Evolutionary conservation across 805 yeast genomes (phyloP), one percentile per base, ranked within the genome.

Genomic region (Ogataea glucozyma): DNA sequence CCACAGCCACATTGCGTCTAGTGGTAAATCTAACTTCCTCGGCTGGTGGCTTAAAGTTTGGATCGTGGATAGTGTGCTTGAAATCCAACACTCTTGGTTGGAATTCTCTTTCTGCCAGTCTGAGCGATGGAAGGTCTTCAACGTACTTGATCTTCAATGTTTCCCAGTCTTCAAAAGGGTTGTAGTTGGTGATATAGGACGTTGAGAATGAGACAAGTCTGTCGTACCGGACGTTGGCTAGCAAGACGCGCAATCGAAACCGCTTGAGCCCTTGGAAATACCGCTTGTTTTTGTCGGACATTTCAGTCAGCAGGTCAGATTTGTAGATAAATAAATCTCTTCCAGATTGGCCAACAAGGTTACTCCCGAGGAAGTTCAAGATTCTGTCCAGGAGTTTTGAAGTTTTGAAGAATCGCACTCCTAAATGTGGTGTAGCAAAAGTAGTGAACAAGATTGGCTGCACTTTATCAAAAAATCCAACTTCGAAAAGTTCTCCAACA

Each of bases 181-280:
- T 79, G 46, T 73, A 75, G 22, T 81, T 73, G 3, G 91, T 73
- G 44, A 91, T 83, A 61, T 72, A 89, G 0, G 95, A 73, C 0
- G 97, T 88, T 65, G 80, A 86, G 61, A 88, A 91, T 12, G 91
- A 83, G 6, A 90, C 98, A 0, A 95, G 79, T 46, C 97, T 72
- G 63, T 90, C 98, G 57, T 86, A 82, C 43, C 81, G 73, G 18
- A 83, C 74, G 64, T 91, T 90, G 8, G 96, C 89, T 43, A 88
- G 68, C 2, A 80, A 60, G 3, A 78, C 67, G 41, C 84, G 73
- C 42, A 74, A 71, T 46, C 79, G 66, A 60, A 90, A 90, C 44
- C 53, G 57, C 9, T 56, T 43, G 38, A 90, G 68, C 0, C 86
- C 95, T 40, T 73, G 62, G 38, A 66, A 64, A 56, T 72, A 90